Evolutionary conservation across 106 monocot genomes (phyloP), one percentile per base, ranked within the genome.

Genomic region (Narthecium ossifragum): DNA sequence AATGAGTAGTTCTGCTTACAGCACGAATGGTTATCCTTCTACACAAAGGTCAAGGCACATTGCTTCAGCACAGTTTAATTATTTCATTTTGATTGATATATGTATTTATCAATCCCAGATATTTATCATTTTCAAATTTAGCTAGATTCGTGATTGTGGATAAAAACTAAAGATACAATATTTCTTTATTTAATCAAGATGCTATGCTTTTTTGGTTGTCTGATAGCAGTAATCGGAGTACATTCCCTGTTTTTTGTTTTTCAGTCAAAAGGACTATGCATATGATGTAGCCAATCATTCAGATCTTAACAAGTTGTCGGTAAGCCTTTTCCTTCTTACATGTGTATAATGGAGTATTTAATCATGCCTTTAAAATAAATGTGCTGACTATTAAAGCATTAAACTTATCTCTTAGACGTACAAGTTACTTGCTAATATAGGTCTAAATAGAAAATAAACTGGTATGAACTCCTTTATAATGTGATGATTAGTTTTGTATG

Each of bases 21-120:
- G 56, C 84, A 77, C 53, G 54, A 67, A 66, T 79, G 82, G 63
- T 84, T 81, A 80, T 84, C 69, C 87, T 68, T 92, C 87, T 70
- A 34, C 92, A 84, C 87, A 83, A 78, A 92, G 92, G 92, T 92
- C 72, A 86, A 71, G 67, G 74, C 80, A 83, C 92, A 77, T 62
- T 68, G 74, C 82, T 73, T 31, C 41, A 68, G 72, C 77, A 77
- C 74, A 80, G 12, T 61, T 64, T 57, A 26, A 23, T 60, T 61
- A 45, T 39, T 60, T 61, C 22, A 51, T 34, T 59, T 65, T 66
- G 18, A 20, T n/a, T 27, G 22, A 26, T 10, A n/a, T n/a, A n/a
- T n/a, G n/a, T n/a, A n/a, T n/a, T n/a, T n/a, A n/a, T n/a, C n/a
- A n/a, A n/a, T n/a, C n/a, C n/a, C n/a, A n/a, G n/a, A n/a, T n/a